Percentiles rank a stretch among this genome's conserved stretches.
Conservation (phyloP, 345 rosid genomes). For the Lepidium didymum region DNA sequence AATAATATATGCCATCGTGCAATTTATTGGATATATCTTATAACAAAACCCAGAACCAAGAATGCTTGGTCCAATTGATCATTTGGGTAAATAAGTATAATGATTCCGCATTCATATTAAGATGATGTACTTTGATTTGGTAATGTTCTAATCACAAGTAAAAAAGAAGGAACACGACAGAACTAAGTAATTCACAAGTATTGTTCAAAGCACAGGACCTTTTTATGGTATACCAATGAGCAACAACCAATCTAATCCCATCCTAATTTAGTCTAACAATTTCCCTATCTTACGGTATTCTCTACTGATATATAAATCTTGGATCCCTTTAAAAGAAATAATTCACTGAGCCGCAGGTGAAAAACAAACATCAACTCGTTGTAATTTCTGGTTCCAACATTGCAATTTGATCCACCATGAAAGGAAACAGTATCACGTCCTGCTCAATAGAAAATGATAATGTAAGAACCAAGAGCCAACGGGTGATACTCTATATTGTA, state of each 20-base stretch:
- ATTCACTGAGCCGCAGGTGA: slow-evolving; percentile 17
- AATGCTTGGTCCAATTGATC: not conserved
- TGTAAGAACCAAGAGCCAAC: slow-evolving; percentile 8
- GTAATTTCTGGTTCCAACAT: not conserved
- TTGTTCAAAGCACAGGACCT: slow-evolving; percentile 2
- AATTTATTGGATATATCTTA: not conserved
- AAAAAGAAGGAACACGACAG: not conserved
- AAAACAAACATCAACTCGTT: slow-evolving; percentile 18
- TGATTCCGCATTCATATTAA: not conserved
- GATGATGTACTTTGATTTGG: not conserved
- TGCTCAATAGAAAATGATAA: slow-evolving; percentile 8
- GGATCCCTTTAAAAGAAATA: slow-evolving; percentile 12
- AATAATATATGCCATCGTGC: not conserved
- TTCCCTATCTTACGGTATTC: slow-evolving; percentile 12
- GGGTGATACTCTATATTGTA: not conserved
- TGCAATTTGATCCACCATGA: slow-evolving; percentile 6
- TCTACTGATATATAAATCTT: slow-evolving; percentile 16
- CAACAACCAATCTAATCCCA: not conserved
- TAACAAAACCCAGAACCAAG: not conserved
- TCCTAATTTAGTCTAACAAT: slow-evolving; percentile 15
- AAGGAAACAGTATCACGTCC: not conserved
- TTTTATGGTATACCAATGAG: slow-evolving; percentile 11
- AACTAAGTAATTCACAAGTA: slow-evolving; percentile 13
- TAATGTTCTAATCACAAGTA: not conserved
- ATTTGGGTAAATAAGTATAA: not conserved